Base-by-base conservation (phyloP, 2,329 filamentous ascomycete species). In the Penicillium italicum region DNA sequence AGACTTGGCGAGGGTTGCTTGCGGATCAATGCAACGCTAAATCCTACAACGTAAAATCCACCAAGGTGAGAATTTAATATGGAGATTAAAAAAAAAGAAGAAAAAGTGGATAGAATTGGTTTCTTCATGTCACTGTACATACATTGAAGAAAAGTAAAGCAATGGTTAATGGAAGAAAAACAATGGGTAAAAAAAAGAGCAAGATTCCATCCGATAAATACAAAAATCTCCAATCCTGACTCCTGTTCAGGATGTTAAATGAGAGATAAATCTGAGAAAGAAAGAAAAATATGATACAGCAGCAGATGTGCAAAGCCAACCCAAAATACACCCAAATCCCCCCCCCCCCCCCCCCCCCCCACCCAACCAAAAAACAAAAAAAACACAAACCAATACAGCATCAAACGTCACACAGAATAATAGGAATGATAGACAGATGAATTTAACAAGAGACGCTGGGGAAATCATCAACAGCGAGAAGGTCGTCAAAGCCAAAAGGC, bases 401-500 rank as follows among this genome's bases (percentile, higher is more conserved):
- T n/a, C n/a, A n/a, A n/a, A n/a, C n/a, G n/a, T n/a, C 52, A 46
- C 34, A 50, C 26, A 40, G 50, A 46, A 49, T 55, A 60, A 45
- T 59, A 43, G 45, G 12, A 11, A 57, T 59, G 0, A 68, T 26
- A 49, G 38, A 68, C 65, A 61, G 66, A 60, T 42, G 31, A 28
- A 38, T 45, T 61, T 54, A 60, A 61, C 58, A 69, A 44, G 66
- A 63, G 34, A 65, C 66, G 12, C 65, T 64, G 20, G 65, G 60
- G 58, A 64, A 72, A 12, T 73, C 70, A 45, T 72, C 70, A 28
- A 72, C 51, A 8, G 65, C 55, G 14, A 72, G 62, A 43, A 67
- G 64, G 14, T 73, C 71, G 14, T 73, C 70, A 57, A 72, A 69
- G 20, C 60, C 66, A 53, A 63, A 65, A 2, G 61, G 46, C 18